Percentiles rank a stretch among this genome's conserved stretches.
phyloP scores from a whole-genome alignment of 2,329 filamentous ascomycete genomes.

The Dactylonectria macrodidyma region DNA sequence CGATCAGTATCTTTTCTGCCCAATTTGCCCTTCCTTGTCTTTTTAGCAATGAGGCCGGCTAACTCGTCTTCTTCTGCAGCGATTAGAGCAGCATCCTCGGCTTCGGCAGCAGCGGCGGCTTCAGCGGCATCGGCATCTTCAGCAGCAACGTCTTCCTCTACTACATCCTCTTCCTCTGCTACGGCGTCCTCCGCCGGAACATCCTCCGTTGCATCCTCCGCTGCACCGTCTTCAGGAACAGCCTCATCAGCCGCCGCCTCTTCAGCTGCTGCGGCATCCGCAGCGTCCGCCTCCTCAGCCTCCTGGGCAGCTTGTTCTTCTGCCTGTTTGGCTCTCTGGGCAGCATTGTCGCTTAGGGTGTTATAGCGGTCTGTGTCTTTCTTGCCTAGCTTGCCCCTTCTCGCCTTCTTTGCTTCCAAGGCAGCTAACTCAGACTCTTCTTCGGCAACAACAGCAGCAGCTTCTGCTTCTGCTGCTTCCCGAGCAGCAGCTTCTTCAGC shows the following conservation, averaged over 20 bases:
- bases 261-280: constrained; percentile 44
- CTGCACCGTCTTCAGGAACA: constrained; percentile 10
- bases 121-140: constrained; percentile 29
- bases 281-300: constrained; percentile 25
- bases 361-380: constrained; percentile 63
- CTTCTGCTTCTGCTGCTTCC: constrained; percentile 25
- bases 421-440: constrained; percentile 56
- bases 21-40: constrained; percentile 41
- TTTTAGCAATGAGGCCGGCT: constrained; percentile 33
- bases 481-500: constrained; percentile 26
- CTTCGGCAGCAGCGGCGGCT: constrained; percentile 4
- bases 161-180: constrained; percentile 24
- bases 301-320: constrained; percentile 43
- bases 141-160: constrained; percentile 8
- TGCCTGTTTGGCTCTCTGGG: constrained; percentile 53
- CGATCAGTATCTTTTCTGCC: constrained; percentile 45
- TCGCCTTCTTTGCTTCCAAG: constrained; percentile 64
- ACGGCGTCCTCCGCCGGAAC: constrained; percentile 30
- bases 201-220: constrained; percentile 41
- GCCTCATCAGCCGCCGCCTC: constrained; percentile 29
- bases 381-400: constrained; percentile 62
- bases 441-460: constrained; percentile 36
- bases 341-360: constrained; percentile 53
- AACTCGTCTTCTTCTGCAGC: constrained; percentile 42
- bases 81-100: constrained; percentile 28